Evolutionary conservation across 2,329 filamentous ascomycete genomes (phyloP).

Genomic region (Hypocrella siamensis): DNA sequence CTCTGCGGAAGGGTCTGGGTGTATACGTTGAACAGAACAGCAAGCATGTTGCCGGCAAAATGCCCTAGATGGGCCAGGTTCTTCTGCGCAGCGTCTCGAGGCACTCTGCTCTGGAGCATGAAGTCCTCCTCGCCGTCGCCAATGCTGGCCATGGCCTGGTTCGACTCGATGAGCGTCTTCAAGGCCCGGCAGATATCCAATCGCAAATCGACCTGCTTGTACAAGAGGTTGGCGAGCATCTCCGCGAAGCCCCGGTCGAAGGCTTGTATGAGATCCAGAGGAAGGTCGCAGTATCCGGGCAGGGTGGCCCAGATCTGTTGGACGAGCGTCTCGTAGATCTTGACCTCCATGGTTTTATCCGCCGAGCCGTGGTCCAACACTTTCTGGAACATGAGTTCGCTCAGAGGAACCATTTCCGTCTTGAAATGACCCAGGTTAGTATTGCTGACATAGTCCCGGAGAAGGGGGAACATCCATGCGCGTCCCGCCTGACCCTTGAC

Average conservation of each 20-base stretch:
- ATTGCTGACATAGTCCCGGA: constrained; percentile 81
- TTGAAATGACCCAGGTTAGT: constrained; percentile 77
- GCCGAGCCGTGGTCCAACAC: constrained; percentile 68
- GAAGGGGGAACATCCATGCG: constrained; percentile 86
- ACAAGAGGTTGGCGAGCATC: constrained; percentile 77
- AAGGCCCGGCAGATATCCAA: constrained; percentile 77
- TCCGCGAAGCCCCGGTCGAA: constrained; percentile 88
- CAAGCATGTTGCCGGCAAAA: constrained; percentile 78
- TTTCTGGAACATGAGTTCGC: constrained; percentile 76
- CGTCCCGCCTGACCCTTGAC: constrained; percentile 65
- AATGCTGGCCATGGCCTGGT: constrained; percentile 61
- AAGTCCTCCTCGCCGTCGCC: constrained; percentile 56
- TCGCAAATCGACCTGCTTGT: constrained; percentile 77
- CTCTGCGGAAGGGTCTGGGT: constrained; percentile 90
- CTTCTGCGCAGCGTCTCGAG: constrained; percentile 56
- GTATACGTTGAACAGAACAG: constrained; percentile 98
- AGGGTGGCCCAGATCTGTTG: constrained; percentile 91
- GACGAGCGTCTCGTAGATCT: constrained; percentile 93
- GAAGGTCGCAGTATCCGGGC: constrained; percentile 88
- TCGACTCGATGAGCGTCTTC: constrained; percentile 80
- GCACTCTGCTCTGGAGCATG: constrained; percentile 62
- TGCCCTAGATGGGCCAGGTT: constrained; percentile 69
- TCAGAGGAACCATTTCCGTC: constrained; percentile 72
- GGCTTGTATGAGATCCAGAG: constrained; percentile 57
- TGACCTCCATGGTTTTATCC: constrained; percentile 89